Evolutionary conservation across 2,329 filamentous ascomycete species (phyloP).

Genomic region (Aspergillus sp.): DNA sequence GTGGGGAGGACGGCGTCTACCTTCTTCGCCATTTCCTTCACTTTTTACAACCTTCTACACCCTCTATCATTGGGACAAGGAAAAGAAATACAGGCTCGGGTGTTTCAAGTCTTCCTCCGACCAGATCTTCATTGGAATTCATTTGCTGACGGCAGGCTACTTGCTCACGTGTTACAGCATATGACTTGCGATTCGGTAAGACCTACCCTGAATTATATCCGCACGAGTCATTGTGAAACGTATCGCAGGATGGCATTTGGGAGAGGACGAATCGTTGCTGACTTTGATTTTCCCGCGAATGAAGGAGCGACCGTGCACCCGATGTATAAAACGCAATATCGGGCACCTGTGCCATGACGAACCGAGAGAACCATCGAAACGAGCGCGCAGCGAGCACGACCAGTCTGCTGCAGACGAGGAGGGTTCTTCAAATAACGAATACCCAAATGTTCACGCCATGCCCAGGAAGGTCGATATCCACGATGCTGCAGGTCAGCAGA

Average conservation of each 20-base stretch:
- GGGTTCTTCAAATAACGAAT: constrained; percentile 46
- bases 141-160: constrained; percentile 49
- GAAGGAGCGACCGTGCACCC: constrained; percentile 90
- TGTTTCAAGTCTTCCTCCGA: constrained; percentile 16
- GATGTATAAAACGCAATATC: constrained; percentile 98
- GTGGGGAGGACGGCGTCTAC: not conserved
- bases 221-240: constrained; percentile 24
- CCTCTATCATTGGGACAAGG: not conserved
- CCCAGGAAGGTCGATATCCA: constrained; percentile 58
- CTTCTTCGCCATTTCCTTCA: not conserved
- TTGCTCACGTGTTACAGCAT: constrained; percentile 61
- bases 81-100: constrained; percentile 5
- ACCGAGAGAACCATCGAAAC: constrained; percentile 83
- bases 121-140: constrained; percentile 17
- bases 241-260: constrained; percentile 14
- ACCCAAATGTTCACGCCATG: constrained; percentile 46
- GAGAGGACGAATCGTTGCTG: constrained; percentile 30
- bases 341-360: constrained; percentile 98
- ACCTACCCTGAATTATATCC: constrained; percentile 25
- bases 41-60: not conserved
- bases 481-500: constrained; percentile 50
- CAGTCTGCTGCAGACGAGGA: constrained; percentile 62
- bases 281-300: constrained; percentile 14
- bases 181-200: constrained; percentile 91
- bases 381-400: constrained; percentile 66